phyloP scores from a whole-genome alignment of 495 filamentous ascomycete species.

The Ascodesmis nigricans region DNA sequence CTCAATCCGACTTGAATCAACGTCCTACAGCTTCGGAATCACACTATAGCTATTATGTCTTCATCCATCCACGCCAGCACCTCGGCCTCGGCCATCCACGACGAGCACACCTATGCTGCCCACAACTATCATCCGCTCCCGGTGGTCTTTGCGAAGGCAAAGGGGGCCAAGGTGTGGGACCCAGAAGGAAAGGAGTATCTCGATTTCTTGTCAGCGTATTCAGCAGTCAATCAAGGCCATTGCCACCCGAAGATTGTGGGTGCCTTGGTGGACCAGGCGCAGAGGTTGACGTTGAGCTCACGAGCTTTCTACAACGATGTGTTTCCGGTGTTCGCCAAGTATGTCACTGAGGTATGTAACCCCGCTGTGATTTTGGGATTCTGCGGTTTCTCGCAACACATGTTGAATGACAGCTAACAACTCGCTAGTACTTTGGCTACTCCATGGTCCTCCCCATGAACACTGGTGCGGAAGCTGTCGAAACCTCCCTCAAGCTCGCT shows the following conservation, averaged over 20 bases:
- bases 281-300: constrained; percentile 75
- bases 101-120: constrained; percentile 67
- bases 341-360: constrained; percentile 39
- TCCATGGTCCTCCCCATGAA: constrained; percentile 99
- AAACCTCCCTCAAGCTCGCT: constrained; percentile 93
- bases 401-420: constrained; percentile 1
- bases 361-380: background rate
- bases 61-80: constrained; percentile 42
- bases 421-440: constrained; percentile 51
- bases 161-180: constrained; percentile 82
- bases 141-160: constrained; percentile 64
- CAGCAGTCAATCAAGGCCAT: constrained; percentile 94
- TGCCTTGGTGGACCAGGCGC: constrained; percentile 74
- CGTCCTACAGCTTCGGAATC: no score
- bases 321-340: constrained; percentile 87
- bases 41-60: background rate
- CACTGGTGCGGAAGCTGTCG: constrained; percentile 95
- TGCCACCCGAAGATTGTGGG: constrained; percentile 90
- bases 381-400: background rate
- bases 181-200: constrained; percentile 91
- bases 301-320: constrained; percentile 98
- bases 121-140: constrained; percentile 99
- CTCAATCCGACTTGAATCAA: no score
- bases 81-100: constrained; percentile 52
- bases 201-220: constrained; percentile 95